Conservation (phyloP, 768 basidiomycete species). For the Botryobasidium botryosum region DNA sequence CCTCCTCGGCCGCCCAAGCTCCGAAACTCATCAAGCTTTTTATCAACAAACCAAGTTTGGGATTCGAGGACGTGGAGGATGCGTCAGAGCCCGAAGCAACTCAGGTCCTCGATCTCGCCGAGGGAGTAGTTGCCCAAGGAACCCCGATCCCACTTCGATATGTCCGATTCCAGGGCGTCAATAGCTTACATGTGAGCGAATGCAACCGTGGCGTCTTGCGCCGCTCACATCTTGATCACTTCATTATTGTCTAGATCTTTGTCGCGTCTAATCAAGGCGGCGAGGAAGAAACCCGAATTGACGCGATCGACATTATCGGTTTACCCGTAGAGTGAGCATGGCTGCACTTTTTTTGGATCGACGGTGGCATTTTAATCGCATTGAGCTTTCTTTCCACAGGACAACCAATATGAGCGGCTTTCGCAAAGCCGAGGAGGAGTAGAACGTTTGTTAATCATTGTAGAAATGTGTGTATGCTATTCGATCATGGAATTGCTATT, state of each 20-base stretch:
- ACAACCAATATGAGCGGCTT: no score
- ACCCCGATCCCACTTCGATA: slow-evolving; percentile 36
- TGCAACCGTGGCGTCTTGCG: neutral
- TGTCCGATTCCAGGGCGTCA: slow-evolving; percentile 56
- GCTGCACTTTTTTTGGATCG: no score
- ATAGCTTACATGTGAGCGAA: slow-evolving; percentile 40
- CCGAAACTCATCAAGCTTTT: slow-evolving; percentile 47
- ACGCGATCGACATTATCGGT: slow-evolving; percentile 49
- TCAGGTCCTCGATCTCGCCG: slow-evolving; percentile 38
- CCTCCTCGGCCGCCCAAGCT: slow-evolving; percentile 26
- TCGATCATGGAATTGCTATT: no score
- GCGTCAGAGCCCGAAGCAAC: slow-evolving; percentile 32
- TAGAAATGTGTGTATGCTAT: no score
- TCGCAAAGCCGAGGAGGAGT: no score
- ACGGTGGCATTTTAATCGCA: no score
- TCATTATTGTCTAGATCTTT: slow-evolving; percentile 35
- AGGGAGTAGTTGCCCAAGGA: slow-evolving; percentile 32
- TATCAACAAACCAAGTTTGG: slow-evolving; percentile 39
- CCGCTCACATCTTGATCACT: neutral
- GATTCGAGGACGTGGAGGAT: slow-evolving; percentile 49
- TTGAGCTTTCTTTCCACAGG: no score
- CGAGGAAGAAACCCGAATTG: slow-evolving; percentile 48
- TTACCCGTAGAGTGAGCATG: slow-evolving; percentile 41
- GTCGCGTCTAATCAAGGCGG: slow-evolving; percentile 47
- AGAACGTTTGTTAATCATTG: no score